phyloP scores from a whole-genome alignment of 1,139 yeast genomes.

The Debaryomycetaceae sp. region DNA sequence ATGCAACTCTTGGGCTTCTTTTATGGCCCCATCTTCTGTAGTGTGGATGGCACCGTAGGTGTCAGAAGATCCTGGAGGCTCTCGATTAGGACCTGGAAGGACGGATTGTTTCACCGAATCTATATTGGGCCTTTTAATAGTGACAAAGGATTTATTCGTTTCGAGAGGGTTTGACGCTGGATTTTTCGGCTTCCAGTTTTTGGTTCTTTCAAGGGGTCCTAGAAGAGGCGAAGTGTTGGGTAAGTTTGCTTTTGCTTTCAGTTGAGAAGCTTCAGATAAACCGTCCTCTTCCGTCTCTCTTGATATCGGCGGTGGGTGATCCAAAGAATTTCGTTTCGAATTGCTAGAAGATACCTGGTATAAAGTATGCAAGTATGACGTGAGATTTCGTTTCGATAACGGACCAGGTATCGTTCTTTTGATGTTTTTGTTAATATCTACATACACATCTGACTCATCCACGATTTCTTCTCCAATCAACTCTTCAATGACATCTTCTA shows the following conservation, averaged over 20 bases:
- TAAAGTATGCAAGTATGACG: conserved; percentile 63
- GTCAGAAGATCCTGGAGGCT: conserved; percentile 11
- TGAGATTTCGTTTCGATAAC: conserved; percentile 65
- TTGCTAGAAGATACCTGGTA: conserved; percentile 36
- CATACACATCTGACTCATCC: conserved; percentile 94
- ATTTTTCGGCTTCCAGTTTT: conserved; percentile 55
- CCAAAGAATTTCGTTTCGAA: conserved; percentile 41
- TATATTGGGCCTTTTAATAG: conserved; percentile 55
- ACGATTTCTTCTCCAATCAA: conserved; percentile 96
- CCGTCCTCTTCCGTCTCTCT: conserved; percentile 2
- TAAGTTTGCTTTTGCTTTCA: not conserved
- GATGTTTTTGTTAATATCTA: conserved; percentile 85
- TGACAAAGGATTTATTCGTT: conserved; percentile 67
- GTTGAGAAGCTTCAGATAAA: conserved; percentile 1
- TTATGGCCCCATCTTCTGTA: conserved; percentile 51
- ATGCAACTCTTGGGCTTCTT: conserved; percentile 22
- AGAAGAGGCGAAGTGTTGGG: conserved; percentile 10
- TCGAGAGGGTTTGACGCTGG: conserved; percentile 80
- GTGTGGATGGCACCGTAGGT: conserved; percentile 42
- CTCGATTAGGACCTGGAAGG: conserved; percentile 11
- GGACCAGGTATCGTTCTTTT: conserved; percentile 86
- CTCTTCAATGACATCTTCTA: conserved; percentile 97
- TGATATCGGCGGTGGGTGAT: conserved; percentile 12
- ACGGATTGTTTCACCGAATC: conserved; percentile 24
- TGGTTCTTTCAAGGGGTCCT: conserved; percentile 13